Base-by-base conservation (phyloP, 179 eudicot species). In the Silene noctiflora region DNA sequence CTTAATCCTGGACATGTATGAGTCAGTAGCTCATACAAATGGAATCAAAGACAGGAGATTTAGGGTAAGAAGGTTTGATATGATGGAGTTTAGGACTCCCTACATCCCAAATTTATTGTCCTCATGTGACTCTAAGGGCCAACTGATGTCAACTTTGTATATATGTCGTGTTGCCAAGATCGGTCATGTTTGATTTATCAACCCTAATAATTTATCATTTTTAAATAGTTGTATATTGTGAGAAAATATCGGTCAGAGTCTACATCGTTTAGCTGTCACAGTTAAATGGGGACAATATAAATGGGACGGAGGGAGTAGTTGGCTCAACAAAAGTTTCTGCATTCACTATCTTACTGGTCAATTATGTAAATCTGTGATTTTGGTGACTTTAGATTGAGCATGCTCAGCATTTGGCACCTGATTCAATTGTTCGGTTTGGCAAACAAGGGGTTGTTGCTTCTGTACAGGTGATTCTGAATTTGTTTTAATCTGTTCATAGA, bases 321-420 rank as follows among this genome's bases (percentile, higher is more conserved):
- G 58, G 58, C 58, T 12, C 58, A 44, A 46, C 72, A 44, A 39
- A 69, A 69, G 58, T 67, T 35, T 67, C 24, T 20, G 55, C 31
- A 19, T 25, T 19, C 19, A 20, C 24, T 17, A 46, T 22, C 63
- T 24, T 73, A 33, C 51, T 14, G 44, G 24, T 69, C 31, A n/a
- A 67, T 70, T 78, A 65, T 31, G 71, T 74, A 33, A 65, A 55
- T 25, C n/a, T 42, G 53, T 66, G 63, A 22, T 29, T 39, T 71
- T 73, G 76, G 44, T 61, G 48, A 42, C 81, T 83, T 82, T 90
- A 94, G 99, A 89, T 95, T 81, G 99, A 95, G 81, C 97, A 95
- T 87, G 95, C 97, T 80, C 99, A 95, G 85, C 97, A 93, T 93
- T 84, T 95, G 86, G 87, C 87, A 51, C 86, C 85, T 76, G 96